Conservation (phyloP, 179 eudicot species). For the Heliamphora pulchella region DNA sequence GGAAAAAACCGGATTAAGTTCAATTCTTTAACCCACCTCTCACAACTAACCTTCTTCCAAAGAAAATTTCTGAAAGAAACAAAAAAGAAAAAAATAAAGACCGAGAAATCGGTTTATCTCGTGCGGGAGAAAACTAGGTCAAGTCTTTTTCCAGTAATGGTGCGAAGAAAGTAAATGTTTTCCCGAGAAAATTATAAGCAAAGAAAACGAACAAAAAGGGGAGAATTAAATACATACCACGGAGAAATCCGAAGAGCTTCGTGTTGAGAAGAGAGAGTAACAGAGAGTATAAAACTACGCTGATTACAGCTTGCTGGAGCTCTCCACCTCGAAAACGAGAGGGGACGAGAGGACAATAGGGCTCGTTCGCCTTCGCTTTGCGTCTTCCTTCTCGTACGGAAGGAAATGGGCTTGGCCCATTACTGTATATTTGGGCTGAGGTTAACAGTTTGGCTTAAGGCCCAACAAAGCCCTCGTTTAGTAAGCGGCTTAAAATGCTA, state of each 20-base stretch:
- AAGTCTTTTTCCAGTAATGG: not conserved
- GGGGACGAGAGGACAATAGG: constrained; percentile 1
- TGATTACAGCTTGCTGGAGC: not conserved
- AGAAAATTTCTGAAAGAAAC: not conserved
- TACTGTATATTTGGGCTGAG: no score
- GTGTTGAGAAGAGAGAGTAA: not conserved
- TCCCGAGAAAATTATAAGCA: not conserved
- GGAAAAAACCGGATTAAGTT: not conserved
- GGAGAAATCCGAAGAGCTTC: not conserved
- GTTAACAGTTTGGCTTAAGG: no score
- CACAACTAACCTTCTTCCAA: not conserved
- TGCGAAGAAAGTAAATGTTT: not conserved
- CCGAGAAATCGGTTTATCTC: not conserved
- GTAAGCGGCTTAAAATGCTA: no score
- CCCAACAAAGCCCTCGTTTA: no score
- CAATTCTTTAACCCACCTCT: not conserved
- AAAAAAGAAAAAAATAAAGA: no score
- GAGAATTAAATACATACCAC: constrained; percentile 10
- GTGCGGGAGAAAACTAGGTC: not conserved
- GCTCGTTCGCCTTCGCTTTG: constrained; percentile 7
- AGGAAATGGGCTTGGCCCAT: no score
- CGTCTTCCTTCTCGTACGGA: not conserved
- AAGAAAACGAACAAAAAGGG: not conserved
- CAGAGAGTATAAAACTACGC: not conserved
- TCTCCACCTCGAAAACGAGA: constrained; percentile 10